Base-by-base conservation (phyloP, 352 stramenopile genomes). In the Phytopythium ostracodes region DNA sequence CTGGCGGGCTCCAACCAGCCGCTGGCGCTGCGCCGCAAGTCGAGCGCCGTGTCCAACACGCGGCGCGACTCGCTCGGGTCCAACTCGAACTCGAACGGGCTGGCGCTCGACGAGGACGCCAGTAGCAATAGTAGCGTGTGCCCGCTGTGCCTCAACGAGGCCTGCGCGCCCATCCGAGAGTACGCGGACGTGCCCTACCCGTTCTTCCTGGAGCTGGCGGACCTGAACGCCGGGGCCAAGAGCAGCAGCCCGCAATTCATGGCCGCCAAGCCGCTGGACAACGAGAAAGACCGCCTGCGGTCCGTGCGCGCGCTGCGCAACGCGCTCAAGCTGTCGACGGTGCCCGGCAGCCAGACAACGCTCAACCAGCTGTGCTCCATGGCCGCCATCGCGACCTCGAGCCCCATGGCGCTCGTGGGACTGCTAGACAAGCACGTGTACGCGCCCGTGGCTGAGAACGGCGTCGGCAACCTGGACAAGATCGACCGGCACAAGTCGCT, bases 391-490 rank as follows among this genome's bases (percentile, higher is more conserved):
- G 85, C 84, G n/a, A 86, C 83, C 1, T 75, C 78, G 42, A 89
- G 80, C 49, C 71, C 79, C 0, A 77, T 90, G 52, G 83, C 84
- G 6, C 43, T 93, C 0, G 71, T 93, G 9, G 87, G 83, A 0
- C 63, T 96, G 46, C 67, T 96, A 12, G 84, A 88, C 35, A 83
- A 75, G 55, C 73, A 89, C 60, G 81, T 91, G 29, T 93, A 90
- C 47, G 63, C 87, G 14, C 65, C 91, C 24, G 86, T 79, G 65
- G 73, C 75, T 38, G 68, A 88, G 69, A 74, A 71, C 17, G 72
- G 87, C 44, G 36, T 77, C 14, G 60, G 55, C 17, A 64, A 69
- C 17, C 53, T 76, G 18, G 64, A 68, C 36, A 78, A 73, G 17
- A 75, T 96, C 8, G 65, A 85, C 33, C 71, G 82, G 22, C 76